Conservation (phyloP, 2,329 filamentous ascomycete genomes). For the Arthrobotrys pseudoclavata region DNA sequence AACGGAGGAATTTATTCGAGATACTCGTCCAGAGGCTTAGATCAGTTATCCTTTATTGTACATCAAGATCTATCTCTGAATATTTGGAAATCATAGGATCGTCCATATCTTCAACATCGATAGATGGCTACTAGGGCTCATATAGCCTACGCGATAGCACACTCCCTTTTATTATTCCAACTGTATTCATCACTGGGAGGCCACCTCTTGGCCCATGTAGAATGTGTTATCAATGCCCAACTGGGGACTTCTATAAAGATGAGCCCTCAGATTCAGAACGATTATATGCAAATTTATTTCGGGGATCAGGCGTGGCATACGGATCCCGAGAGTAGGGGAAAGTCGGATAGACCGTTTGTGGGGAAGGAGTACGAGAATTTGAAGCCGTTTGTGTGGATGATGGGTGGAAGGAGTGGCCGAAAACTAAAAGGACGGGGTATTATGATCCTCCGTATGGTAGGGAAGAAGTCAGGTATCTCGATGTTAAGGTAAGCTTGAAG, state of each 20-base stretch:
- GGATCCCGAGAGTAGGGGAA: not conserved
- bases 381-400: conserved; percentile 18
- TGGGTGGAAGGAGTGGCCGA: conserved; percentile 1
- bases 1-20: too few species aligned
- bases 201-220: not conserved
- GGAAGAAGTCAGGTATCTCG: not conserved
- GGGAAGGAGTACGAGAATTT: not conserved
- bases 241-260: not conserved
- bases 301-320: conserved; percentile 22
- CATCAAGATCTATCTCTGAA: too few species aligned
- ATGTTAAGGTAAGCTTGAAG: not conserved
- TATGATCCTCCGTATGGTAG: not conserved
- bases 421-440: not conserved
- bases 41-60: too few species aligned
- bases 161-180: too few species aligned
- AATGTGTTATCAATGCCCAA: not conserved
- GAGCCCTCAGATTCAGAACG: conserved; percentile 20
- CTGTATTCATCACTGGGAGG: not conserved
- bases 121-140: too few species aligned
- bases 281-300: conserved; percentile 28
- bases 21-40: too few species aligned
- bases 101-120: too few species aligned
- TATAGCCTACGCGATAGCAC: too few species aligned
- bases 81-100: too few species aligned
- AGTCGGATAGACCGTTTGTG: not conserved